phyloP scores from a whole-genome alignment of 2,329 filamentous ascomycete species.

The Penicillium sp. region DNA sequence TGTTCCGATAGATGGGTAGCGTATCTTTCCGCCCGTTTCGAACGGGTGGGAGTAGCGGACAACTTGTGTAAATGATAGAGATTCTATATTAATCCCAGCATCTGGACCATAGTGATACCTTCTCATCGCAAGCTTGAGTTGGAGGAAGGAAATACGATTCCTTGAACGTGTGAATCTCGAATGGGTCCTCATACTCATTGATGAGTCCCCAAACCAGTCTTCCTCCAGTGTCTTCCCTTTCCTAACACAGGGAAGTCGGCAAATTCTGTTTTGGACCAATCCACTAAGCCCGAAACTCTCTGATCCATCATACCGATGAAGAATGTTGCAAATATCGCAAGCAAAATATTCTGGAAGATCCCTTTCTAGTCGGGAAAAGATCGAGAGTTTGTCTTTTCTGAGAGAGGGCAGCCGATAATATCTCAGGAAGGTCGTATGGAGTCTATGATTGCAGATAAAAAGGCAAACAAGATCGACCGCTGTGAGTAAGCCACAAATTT shows the following conservation, averaged over 20 bases:
- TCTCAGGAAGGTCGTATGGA: too few relatives aligned
- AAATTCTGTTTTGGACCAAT: background rate
- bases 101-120: conserved; percentile 2
- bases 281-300: conserved; percentile 7
- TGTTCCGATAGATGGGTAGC: background rate
- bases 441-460: too few relatives aligned
- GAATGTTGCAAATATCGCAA: conserved; percentile 8
- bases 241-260: conserved; percentile 1
- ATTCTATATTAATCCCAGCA: conserved; percentile 10
- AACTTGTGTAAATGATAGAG: conserved; percentile 36
- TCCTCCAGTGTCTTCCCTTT: background rate
- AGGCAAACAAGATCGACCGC: too few relatives aligned
- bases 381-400: conserved; percentile 1
- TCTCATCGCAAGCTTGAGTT: conserved; percentile 12
- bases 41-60: background rate
- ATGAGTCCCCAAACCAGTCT: background rate
- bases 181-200: background rate
- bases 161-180: background rate
- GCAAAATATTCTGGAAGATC: conserved; percentile 14
- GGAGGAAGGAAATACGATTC: conserved; percentile 8
- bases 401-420: too few relatives aligned
- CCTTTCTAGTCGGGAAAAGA: conserved; percentile 9
- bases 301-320: conserved; percentile 16
- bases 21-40: background rate
- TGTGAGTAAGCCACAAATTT: too few relatives aligned